Evolutionary conservation across 83 land plant species (phyloP), one percentile per base, ranked within the genome.

Genomic region (Larix sibirica): DNA sequence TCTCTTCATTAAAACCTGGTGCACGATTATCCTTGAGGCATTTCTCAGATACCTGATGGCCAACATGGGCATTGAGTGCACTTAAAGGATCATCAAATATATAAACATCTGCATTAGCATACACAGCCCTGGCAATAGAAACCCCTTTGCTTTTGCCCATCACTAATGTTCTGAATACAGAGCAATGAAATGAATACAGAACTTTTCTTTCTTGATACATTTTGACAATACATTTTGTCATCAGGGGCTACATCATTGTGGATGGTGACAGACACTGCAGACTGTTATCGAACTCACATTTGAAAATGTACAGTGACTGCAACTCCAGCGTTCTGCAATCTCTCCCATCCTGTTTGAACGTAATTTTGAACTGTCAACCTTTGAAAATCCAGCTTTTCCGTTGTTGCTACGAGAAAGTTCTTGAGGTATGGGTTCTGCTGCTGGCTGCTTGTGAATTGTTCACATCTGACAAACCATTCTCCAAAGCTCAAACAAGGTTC

Each of bases 401-500:
- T 73, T 73, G 38, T 13, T 67, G 76, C 83, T 82, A 28, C 81
- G n/a, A 70, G 83, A n/a, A 70, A 33, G 82, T 82, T 77, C 87
- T 91, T 6, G 89, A 87, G 81, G 82, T 81, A 17, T 13, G 85
- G 13, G 85, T 63, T 14, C 80, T 81, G 83, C 91, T 91, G 80
- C 85, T 83, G 6, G 90, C 74, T 79, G 79, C 62, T 76, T 79
- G 88, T 63, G n/a, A 83, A 33, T 87, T 69, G 65, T 82, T 84
- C n/a, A n/a, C n/a, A n/a, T n/a, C n/a, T n/a, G n/a, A n/a, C n/a
- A n/a, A n/a, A n/a, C n/a, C n/a, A n/a, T n/a, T n/a, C n/a, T n/a
- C n/a, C n/a, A n/a, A n/a, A n/a, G n/a, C n/a, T n/a, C n/a, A n/a
- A n/a, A n/a, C n/a, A n/a, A n/a, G n/a, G n/a, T n/a, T n/a, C n/a